Percentiles rank a stretch among this genome's conserved stretches.
Conservation (phyloP, 768 basidiomycete genomes). For the Rhodotorula toruloides region DNA sequence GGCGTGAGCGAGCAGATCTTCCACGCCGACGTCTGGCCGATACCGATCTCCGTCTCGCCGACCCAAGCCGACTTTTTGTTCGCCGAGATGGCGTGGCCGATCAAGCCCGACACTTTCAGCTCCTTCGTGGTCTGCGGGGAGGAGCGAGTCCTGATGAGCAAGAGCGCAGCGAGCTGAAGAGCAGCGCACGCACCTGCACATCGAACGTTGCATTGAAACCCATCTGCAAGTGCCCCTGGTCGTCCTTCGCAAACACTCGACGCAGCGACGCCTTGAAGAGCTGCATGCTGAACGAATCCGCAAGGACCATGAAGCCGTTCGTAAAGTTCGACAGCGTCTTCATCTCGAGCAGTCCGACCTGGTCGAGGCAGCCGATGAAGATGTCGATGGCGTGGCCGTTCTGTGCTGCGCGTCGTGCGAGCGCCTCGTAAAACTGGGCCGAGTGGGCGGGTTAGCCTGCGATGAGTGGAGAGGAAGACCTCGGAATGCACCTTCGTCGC, state of each 20-base stretch:
- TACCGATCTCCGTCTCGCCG: constrained; percentile 98
- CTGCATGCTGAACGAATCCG: constrained; percentile 93
- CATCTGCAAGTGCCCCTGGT: constrained; percentile 86
- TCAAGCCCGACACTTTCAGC: constrained; percentile 93
- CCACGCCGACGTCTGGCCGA: constrained; percentile 98
- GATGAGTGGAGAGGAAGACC: background rate
- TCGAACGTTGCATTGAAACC: constrained; percentile 99
- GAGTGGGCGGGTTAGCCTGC: background rate
- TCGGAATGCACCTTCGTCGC: constrained; percentile 70
- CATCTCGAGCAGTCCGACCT: constrained; percentile 97
- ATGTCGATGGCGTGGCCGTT: constrained; percentile 93
- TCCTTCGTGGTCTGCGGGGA: constrained; percentile 84
- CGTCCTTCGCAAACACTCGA: constrained; percentile 84
- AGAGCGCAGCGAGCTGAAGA: too few relatives aligned
- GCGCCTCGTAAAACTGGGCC: constrained; percentile 82
- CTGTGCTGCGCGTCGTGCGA: constrained; percentile 84
- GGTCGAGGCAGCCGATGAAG: constrained; percentile 95
- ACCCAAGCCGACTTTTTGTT: constrained; percentile 95
- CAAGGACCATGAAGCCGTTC: constrained; percentile 90
- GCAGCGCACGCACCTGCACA: constrained; percentile 50
- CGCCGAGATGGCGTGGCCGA: constrained; percentile 93
- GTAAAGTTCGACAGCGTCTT: constrained; percentile 90
- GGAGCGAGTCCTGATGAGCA: background rate
- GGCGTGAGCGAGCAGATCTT: constrained; percentile 87
- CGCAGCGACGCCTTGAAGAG: constrained; percentile 99